A percentile compares a stretch with the other conserved stretches of the same genome.
phyloP scores from a whole-genome alignment of 208 protist species.

The Acanthamoeba quina region DNA sequence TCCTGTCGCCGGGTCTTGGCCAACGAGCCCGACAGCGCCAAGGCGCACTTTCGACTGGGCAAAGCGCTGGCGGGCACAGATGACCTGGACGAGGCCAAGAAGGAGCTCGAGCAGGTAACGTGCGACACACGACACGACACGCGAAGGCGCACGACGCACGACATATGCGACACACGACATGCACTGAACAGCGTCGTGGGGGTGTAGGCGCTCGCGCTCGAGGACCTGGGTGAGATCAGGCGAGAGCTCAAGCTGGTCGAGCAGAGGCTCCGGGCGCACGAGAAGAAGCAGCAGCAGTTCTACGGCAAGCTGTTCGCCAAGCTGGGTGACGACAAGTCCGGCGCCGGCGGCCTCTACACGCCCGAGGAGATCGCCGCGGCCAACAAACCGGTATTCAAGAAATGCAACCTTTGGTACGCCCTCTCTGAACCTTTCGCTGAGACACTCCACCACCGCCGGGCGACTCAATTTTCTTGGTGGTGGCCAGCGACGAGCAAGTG shows the following conservation, averaged over 20 bases:
- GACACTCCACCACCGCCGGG: neutral
- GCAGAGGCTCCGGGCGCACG: neutral
- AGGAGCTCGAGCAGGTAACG: constrained; percentile 8
- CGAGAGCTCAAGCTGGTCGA: neutral
- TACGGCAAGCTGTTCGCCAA: constrained; percentile 43
- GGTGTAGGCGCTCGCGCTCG: neutral
- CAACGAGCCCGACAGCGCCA: neutral
- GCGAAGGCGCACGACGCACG: neutral
- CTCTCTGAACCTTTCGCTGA: neutral
- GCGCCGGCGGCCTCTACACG: neutral
- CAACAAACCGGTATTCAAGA: neutral
- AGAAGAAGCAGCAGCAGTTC: constrained; percentile 35
- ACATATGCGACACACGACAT: neutral
- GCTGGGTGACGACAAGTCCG: neutral
- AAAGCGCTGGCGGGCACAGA: neutral
- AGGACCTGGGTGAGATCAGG: neutral
- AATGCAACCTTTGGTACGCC: neutral
- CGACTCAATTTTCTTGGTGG: neutral
- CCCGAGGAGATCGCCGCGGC: neutral
- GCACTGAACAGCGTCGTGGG: neutral
- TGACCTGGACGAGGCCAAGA: neutral
- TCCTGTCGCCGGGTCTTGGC: neutral
- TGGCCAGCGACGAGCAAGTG: constrained; percentile 7
- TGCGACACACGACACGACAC: neutral
- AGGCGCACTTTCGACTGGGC: constrained; percentile 21